phyloP scores from a whole-genome alignment of 2,329 filamentous ascomycete genomes.

The Fusarium palustre region DNA sequence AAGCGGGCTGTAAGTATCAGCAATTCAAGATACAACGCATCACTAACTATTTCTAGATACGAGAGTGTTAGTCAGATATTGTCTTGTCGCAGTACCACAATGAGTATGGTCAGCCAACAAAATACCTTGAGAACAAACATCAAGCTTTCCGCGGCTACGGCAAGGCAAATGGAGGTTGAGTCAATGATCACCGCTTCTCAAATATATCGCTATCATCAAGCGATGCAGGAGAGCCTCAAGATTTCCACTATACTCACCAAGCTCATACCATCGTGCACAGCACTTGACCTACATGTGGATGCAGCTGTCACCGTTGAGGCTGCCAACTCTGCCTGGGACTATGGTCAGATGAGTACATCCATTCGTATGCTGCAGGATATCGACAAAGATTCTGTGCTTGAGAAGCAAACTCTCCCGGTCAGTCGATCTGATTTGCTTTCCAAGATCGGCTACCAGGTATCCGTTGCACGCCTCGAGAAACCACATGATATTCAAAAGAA shows the following conservation, averaged over 20 bases:
- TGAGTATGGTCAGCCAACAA: constrained; percentile 82
- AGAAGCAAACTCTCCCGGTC: constrained; percentile 76
- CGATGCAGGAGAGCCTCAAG: constrained; percentile 87
- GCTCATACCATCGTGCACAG: constrained; percentile 75
- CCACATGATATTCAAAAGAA: constrained; percentile 89
- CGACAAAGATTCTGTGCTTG: constrained; percentile 68
- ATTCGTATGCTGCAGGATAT: constrained; percentile 88
- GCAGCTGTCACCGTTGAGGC: constrained; percentile 83
- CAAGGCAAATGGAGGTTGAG: constrained; percentile 78
- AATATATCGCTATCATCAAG: constrained; percentile 82
- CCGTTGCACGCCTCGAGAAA: constrained; percentile 89
- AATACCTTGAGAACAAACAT: constrained; percentile 70
- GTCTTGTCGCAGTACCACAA: constrained; percentile 83
- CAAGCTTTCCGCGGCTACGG: constrained; percentile 70
- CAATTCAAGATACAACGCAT: background rate
- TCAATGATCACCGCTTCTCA: constrained; percentile 80
- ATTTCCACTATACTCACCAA: constrained; percentile 85
- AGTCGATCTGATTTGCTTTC: constrained; percentile 84
- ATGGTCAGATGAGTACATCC: constrained; percentile 88
- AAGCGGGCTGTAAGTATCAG: constrained; percentile 74
- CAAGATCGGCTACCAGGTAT: constrained; percentile 88
- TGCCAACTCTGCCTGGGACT: constrained; percentile 92
- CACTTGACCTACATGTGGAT: constrained; percentile 80
- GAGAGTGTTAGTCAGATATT: constrained; percentile 83
- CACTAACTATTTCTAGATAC: constrained; percentile 62